Base-by-base conservation (phyloP, 169 alveolate genomes). In the Plasmodium cynomolgi region DNA sequence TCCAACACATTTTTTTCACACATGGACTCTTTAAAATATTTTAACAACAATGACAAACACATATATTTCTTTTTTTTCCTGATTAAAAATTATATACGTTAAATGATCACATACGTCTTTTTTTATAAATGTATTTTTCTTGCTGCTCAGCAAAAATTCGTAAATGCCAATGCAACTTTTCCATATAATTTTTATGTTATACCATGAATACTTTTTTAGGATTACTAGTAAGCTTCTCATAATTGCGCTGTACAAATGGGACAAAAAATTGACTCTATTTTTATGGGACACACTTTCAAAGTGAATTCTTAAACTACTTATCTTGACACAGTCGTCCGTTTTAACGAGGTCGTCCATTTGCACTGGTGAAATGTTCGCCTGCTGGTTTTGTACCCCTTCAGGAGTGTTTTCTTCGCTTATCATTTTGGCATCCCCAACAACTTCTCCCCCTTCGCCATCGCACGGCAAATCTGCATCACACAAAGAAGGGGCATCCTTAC, bases 181-280 rank as follows among this genome's bases (percentile, higher is more conserved):
- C 95, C 95, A 91, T 91, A 91, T 91, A 34, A 71, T 68, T 81
- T 91, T 91, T 82, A 91, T 83, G 47, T 91, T 91, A 91, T 82
- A 91, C 95, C 92, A 82, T 20, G 85, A 81, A 62, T 91, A 91
- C 37, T 82, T 91, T 82, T 91, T 91, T 82, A 91, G 62, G 26
- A 91, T 47, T 47, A 13, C 20, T 83, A 91, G 83, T 26, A 91
- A 72, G 58, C 56, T 81, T n/a, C 29, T 81, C 47, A 91, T 91
- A 33, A 91, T 81, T 20, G 83, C 56, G 23, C 13, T 54, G 56
- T 91, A 91, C 71, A 91, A 72, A 34, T 81, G 81, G 58, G 83
- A 72, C 83, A 91, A 56, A 81, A 71, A 91, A 29, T 34, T 31
- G 26, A 71, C 75, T 82, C 83, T 91, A 41, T 91, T 39, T 13